Evolutionary conservation across 2,329 filamentous ascomycete genomes (phyloP).

Genomic region (Aspergillus phoenicis): DNA sequence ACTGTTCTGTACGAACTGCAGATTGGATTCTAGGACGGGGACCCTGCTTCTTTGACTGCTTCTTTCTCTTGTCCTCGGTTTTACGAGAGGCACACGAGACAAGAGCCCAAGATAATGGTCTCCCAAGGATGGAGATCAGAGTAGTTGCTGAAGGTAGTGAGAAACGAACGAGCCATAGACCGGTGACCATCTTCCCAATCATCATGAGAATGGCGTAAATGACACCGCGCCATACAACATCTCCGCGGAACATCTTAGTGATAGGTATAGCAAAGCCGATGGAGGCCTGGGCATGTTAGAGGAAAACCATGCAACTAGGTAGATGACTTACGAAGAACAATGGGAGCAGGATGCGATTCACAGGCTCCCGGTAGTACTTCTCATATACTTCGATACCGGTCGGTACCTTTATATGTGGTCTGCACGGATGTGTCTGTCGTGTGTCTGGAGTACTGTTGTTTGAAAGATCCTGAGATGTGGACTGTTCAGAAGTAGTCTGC

Average conservation of each 20-base stretch:
- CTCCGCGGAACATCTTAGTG: constrained; percentile 64
- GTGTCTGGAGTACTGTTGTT: not conserved
- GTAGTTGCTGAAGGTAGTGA: constrained; percentile 16
- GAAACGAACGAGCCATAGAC: constrained; percentile 58
- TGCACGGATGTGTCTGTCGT: not conserved
- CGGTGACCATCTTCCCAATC: constrained; percentile 62
- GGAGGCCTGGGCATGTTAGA: constrained; percentile 41
- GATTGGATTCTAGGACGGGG: too few species aligned
- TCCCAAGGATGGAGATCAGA: too few species aligned
- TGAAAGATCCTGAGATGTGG: not conserved
- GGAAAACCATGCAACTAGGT: not conserved
- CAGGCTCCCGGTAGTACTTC: constrained; percentile 49
- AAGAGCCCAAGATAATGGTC: not conserved
- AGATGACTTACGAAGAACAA: constrained; percentile 67
- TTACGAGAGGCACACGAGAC: constrained; percentile 11
- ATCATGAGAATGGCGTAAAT: constrained; percentile 73
- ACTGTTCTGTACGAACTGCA: too few species aligned
- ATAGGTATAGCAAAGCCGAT: constrained; percentile 81
- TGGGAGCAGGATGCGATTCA: constrained; percentile 63
- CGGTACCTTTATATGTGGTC: not conserved
- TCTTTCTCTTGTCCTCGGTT: too few species aligned
- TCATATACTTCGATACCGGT: constrained; percentile 45
- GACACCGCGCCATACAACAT: constrained; percentile 70
- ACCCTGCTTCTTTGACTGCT: too few species aligned
- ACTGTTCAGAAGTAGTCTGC: not conserved